Base-by-base conservation (phyloP, 306 rosid genomes). In the Boehmeria nivea region DNA sequence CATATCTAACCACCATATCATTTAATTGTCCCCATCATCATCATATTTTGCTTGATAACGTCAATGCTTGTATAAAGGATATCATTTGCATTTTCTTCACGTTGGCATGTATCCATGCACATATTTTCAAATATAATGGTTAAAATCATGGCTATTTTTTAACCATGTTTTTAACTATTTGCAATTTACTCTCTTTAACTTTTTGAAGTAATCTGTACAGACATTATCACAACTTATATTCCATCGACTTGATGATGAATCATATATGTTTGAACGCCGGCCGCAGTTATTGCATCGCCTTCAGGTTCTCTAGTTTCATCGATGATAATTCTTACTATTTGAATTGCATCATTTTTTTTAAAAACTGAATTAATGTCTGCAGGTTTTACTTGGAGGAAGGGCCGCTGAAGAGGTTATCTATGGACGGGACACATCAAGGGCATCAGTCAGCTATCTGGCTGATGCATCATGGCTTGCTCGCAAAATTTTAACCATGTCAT, bases 381-480 rank as follows among this genome's bases (percentile, higher is more conserved):
- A 93, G 99, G 95, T 93, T 64, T 80, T 87, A 43, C 95, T 93
- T 40, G 96, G 96, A 64, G 99, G 88, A 44, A 81, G 99, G 71
- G 99, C 99, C 16, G 96, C 99, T 0, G 99, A 93, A 68, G 99
- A 93, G 77, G 84, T 93, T 68, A 81, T 87, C 26, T 93, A 87
- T 76, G 99, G 99, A 60, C 81, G 80, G 54, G 99, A 87, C 76
- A 87, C 99, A 12, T 87, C 99, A 20, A 77, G 51, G 68, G 87
- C 95, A 66, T 93, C 99, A 3, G 89, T 81, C 64, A 86, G 72
- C 70, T 93, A 87, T 78, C 95, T 87, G 63, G 89, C 99, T 12
- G 88, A 87, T 77, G 99, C 99, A 47, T 83, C 96, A 42, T 93
- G 96, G 95, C 95, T 93, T 68, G 96, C 99, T 64, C 99, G 96